Percentiles rank a stretch among this genome's conserved stretches.
Conservation (phyloP, 1,284 basidiomycete species). For the Cerioporus squamosus region DNA sequence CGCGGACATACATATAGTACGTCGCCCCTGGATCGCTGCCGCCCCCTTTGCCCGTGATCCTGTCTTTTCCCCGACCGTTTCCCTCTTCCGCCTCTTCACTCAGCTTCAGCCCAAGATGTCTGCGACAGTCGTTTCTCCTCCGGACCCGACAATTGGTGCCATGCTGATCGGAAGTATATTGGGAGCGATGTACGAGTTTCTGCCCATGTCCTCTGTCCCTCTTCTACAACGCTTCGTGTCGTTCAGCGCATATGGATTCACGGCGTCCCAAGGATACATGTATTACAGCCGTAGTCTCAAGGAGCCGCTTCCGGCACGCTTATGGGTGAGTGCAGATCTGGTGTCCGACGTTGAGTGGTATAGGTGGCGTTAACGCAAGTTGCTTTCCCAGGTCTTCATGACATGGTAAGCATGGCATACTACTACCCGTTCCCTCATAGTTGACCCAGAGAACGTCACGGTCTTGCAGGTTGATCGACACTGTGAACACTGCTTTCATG, state of each 20-base stretch:
- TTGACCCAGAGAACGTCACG: no score
- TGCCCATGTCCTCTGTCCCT: neutral
- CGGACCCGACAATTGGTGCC: slow-evolving; percentile 11
- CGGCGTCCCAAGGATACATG: slow-evolving; percentile 23
- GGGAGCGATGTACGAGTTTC: slow-evolving; percentile 7
- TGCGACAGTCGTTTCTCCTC: neutral
- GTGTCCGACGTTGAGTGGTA: no score
- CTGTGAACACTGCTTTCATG: slow-evolving; percentile 17
- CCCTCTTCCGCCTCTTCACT: neutral
- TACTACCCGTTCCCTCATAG: neutral
- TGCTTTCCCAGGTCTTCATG: neutral
- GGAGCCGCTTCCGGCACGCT: neutral
- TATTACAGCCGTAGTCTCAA: slow-evolving; percentile 17
- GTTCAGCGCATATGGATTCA: slow-evolving; percentile 21
- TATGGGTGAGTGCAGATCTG: slow-evolving; percentile 5
- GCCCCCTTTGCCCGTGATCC: no score
- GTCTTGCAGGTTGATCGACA: slow-evolving; percentile 21
- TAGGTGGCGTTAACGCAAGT: no score
- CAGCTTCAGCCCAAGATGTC: slow-evolving; percentile 4
- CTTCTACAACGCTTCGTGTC: neutral
- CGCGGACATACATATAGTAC: no score
- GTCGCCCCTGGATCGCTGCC: no score
- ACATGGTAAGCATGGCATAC: slow-evolving; percentile 8
- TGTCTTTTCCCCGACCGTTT: no score
- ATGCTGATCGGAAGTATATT: slow-evolving; percentile 11